Base-by-base conservation (phyloP, 2,329 filamentous ascomycete species). In the Remersonia thermophila region DNA sequence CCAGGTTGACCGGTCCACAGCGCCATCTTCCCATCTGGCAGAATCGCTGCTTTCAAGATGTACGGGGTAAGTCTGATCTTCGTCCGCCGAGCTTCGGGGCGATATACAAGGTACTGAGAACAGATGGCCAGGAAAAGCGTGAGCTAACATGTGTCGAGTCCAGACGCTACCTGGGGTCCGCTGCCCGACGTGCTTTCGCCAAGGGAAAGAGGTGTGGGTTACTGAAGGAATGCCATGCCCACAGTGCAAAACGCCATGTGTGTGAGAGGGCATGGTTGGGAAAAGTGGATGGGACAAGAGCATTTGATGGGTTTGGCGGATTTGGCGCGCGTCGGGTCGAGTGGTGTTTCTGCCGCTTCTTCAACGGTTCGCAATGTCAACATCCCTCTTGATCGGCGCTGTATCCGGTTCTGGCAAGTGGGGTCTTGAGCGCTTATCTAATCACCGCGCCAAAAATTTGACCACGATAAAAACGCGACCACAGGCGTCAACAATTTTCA, bases 131-230 rank as follows among this genome's bases (percentile, higher is more conserved):
- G 20, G 20, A 23, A 23, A 23, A 6, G 5, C 9, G 20, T 5
- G 20, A 23, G 8, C 26, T 39, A 26, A 39, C 37, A 11, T 27
- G 13, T 18, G 13, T 16, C 27, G 30, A 25, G 31, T 15, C 31
- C 20, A 33, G 39, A 41, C 60, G 52, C 60, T 69, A 40, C 62
- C 68, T 4, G 69, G 69, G 8, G 66, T 69, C 17, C 58, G 61
- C 46, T 73, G 69, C 50, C 66, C 67, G 32, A 70, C 61, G 4
- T 73, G 69, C 46, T 59, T 60, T 34, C 50, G 55, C 29, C 55
- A 58, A 31, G 69, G 69, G 40, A 58, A 64, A 41, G 69, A 71
- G 47, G 65, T 67, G 30, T 73, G 69, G 69, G 69, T 73, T 16
- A 67, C 71, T 41, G 67, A 66, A 23, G 69, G 69, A 35, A 61